Evolutionary conservation across 768 basidiomycete species (phyloP).

Genomic region (Lentinus brumalis): DNA sequence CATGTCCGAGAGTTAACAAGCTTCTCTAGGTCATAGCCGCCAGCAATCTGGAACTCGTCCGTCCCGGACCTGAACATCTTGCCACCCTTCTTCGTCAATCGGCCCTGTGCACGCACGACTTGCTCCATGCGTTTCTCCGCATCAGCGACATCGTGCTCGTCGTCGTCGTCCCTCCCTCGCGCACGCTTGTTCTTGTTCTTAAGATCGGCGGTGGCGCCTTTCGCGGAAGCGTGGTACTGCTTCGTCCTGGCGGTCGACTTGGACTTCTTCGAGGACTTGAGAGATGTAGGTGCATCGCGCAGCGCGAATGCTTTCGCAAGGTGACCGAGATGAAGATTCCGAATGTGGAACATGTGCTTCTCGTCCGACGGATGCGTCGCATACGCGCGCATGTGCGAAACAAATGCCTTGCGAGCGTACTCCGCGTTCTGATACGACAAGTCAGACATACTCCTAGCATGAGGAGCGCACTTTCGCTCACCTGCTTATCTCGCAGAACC

Average conservation of each 20-base stretch:
- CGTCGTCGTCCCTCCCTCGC: slow-evolving; percentile 21
- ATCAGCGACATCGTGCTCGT: slow-evolving; percentile 40
- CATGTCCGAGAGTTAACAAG: slow-evolving; percentile 40
- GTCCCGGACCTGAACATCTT: slow-evolving; percentile 67
- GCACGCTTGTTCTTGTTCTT: slow-evolving; percentile 9
- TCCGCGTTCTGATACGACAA: slow-evolving; percentile 59
- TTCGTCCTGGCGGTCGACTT: slow-evolving; percentile 4
- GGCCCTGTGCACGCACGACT: slow-evolving; percentile 81
- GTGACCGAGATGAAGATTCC: slow-evolving; percentile 93
- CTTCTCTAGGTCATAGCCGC: slow-evolving; percentile 62
- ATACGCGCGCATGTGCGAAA: slow-evolving; percentile 94
- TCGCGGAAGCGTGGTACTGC: slow-evolving; percentile 19
- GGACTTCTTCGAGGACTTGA: slow-evolving; percentile 29
- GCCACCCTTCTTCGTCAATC: slow-evolving; percentile 79
- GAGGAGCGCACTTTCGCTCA: slow-evolving; percentile 35
- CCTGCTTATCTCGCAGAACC: slow-evolving; percentile 76
- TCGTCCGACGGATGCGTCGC: slow-evolving; percentile 95
- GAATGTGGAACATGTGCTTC: slow-evolving; percentile 96
- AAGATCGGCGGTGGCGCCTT: background rate
- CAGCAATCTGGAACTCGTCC: slow-evolving; percentile 77
- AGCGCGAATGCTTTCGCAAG: slow-evolving; percentile 89
- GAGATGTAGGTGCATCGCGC: slow-evolving; percentile 72
- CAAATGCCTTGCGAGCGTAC: slow-evolving; percentile 82
- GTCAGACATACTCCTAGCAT: background rate
- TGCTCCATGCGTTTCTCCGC: slow-evolving; percentile 86